Evolutionary conservation across 371 early-diverging fungal species (phyloP).

Genomic region (Circinella umbellata): DNA sequence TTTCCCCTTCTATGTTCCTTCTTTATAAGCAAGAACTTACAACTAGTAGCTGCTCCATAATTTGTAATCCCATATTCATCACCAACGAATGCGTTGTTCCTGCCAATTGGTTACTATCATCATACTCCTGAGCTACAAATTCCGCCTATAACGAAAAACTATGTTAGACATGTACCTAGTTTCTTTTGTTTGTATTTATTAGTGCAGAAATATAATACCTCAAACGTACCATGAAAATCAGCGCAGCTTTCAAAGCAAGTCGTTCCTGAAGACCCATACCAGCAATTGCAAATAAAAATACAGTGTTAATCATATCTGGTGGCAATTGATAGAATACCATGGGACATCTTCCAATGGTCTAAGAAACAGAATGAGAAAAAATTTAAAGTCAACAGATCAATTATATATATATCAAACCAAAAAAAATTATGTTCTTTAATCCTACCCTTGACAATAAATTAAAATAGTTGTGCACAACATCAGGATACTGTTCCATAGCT

Average conservation of each 20-base stretch:
- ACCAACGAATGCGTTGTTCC: slow-evolving; percentile 49
- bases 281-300: slow-evolving; percentile 58
- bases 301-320: slow-evolving; percentile 46
- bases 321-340: slow-evolving; percentile 61
- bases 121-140: slow-evolving; percentile 55
- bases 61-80: slow-evolving; percentile 54
- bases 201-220: background rate
- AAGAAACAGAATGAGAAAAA: slow-evolving; percentile 1
- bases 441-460: slow-evolving; percentile 59
- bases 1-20: too few species aligned
- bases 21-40: slow-evolving; percentile 31
- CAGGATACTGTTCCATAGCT: slow-evolving; percentile 54
- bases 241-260: slow-evolving; percentile 61
- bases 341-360: slow-evolving; percentile 62
- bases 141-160: slow-evolving; percentile 41
- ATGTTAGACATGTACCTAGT: too few species aligned
- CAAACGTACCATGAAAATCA: slow-evolving; percentile 60
- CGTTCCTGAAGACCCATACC: slow-evolving; percentile 66
- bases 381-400: background rate
- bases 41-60: slow-evolving; percentile 58
- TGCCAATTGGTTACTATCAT: slow-evolving; percentile 41
- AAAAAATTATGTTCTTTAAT: background rate
- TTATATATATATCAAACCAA: background rate
- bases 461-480: slow-evolving; percentile 50
- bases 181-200: background rate